These are phyloP conservation scores for Alternaria postmessia DNA, from an alignment of 2,329 filamentous ascomycete species.

Conservation along the genomic window DNA sequence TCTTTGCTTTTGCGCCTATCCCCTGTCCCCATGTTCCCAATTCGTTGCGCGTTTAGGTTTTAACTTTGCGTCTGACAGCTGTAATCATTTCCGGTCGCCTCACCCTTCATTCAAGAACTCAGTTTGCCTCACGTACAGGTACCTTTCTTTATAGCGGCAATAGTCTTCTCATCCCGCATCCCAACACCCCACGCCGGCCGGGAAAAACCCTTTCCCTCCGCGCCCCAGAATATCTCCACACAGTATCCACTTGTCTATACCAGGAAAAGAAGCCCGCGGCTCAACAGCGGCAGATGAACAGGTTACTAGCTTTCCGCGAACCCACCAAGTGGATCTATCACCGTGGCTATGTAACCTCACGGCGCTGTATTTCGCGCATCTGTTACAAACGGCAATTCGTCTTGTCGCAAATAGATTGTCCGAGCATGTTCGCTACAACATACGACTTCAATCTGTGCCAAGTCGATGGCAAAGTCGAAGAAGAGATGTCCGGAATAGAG, in stretches of 20 bases:
- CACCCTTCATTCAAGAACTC: background rate
- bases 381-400: background rate
- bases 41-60: background rate
- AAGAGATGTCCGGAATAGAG: background rate
- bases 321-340: constrained; percentile 11
- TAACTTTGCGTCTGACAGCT: background rate
- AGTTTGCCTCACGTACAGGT: background rate
- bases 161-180: background rate
- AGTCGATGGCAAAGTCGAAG: background rate
- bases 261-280: constrained; percentile 21
- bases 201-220: constrained; percentile 18
- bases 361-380: background rate
- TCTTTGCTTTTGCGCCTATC: background rate
- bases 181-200: constrained; percentile 12
- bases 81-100: background rate
- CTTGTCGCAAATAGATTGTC: background rate
- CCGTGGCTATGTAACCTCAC: constrained; percentile 8
- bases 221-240: constrained; percentile 22
- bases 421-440: background rate
- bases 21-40: background rate
- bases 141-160: background rate
- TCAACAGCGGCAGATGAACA: constrained; percentile 27
- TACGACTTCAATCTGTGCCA: background rate
- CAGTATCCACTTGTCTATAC: constrained; percentile 30
- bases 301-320: constrained; percentile 8